Conservation (phyloP, 2,329 filamentous ascomycete species). For the Fusarium sp. region DNA sequence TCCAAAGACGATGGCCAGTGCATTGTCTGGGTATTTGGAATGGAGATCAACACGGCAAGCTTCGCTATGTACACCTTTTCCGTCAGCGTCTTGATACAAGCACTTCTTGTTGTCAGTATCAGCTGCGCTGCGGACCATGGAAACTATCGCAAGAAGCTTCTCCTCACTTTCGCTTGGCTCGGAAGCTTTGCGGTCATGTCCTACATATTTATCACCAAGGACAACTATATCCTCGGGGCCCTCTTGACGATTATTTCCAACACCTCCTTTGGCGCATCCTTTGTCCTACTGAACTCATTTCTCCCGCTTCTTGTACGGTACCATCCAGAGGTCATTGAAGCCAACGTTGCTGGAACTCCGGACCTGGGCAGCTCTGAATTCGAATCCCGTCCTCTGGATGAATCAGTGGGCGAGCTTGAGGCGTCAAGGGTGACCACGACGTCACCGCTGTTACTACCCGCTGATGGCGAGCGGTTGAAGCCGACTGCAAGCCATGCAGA, state of each 20-base stretch:
- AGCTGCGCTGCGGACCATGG: slow-evolving; percentile 96
- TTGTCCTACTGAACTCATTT: slow-evolving; percentile 95
- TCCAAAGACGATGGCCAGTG: slow-evolving; percentile 73
- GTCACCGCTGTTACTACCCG: slow-evolving; percentile 60
- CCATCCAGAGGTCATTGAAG: slow-evolving; percentile 68
- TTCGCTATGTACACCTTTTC: slow-evolving; percentile 99
- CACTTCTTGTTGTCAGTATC: slow-evolving; percentile 92
- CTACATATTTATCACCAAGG: slow-evolving; percentile 81
- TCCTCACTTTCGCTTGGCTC: slow-evolving; percentile 84
- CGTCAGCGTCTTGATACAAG: slow-evolving; percentile 87
- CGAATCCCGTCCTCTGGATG: slow-evolving; percentile 52
- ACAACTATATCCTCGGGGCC: slow-evolving; percentile 82
- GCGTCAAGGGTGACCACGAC: slow-evolving; percentile 55
- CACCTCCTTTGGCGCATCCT: slow-evolving; percentile 93
- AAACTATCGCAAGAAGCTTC: slow-evolving; percentile 86
- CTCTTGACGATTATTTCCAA: slow-evolving; percentile 90
- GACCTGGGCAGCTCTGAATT: slow-evolving; percentile 48
- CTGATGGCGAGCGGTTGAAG: slow-evolving; percentile 51
- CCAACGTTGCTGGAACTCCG: slow-evolving; percentile 44
- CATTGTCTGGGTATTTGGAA: slow-evolving; percentile 81
- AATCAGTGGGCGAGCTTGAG: slow-evolving; percentile 48
- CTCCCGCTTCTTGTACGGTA: slow-evolving; percentile 89
- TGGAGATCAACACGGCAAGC: slow-evolving; percentile 93
- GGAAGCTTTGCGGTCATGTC: slow-evolving; percentile 88
- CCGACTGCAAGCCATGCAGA: slow-evolving; percentile 58